Evolutionary conservation across 768 basidiomycete genomes (phyloP).

Genomic region (Russula lepida): DNA sequence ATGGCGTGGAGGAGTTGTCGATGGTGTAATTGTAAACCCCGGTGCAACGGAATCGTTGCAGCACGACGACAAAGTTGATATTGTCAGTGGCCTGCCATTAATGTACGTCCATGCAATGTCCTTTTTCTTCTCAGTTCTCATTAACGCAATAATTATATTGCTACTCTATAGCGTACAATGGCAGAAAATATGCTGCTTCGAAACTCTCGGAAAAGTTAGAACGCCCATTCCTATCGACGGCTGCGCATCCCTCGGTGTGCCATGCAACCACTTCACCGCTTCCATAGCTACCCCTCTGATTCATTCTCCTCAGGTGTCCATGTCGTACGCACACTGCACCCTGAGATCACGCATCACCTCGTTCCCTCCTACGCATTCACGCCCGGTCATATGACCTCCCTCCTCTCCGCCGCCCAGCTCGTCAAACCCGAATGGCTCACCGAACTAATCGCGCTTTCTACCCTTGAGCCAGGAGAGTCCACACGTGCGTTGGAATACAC

Average conservation of each 20-base stretch:
- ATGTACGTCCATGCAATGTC: slow-evolving; percentile 34
- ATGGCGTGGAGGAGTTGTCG: slow-evolving; percentile 28
- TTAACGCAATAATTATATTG: slow-evolving; percentile 3
- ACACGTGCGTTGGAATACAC: slow-evolving; percentile 40
- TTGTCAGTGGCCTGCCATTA: slow-evolving; percentile 37
- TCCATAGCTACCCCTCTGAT: neutral
- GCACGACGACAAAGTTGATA: slow-evolving; percentile 45
- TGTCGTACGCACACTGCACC: slow-evolving; percentile 36
- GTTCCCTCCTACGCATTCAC: slow-evolving; percentile 42
- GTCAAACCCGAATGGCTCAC: slow-evolving; percentile 62
- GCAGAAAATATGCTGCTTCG: slow-evolving; percentile 23
- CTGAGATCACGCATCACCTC: slow-evolving; percentile 58
- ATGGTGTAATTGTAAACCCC: slow-evolving; percentile 30
- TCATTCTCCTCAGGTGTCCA: slow-evolving; percentile 41
- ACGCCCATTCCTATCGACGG: slow-evolving; percentile 22
- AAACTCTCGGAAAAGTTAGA: slow-evolving; percentile 23
- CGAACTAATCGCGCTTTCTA: slow-evolving; percentile 49
- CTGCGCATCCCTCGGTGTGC: slow-evolving; percentile 43
- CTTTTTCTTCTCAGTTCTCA: neutral
- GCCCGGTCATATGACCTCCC: slow-evolving; percentile 44
- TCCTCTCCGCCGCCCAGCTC: slow-evolving; percentile 49
- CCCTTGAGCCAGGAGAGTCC: slow-evolving; percentile 28
- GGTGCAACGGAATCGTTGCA: slow-evolving; percentile 35
- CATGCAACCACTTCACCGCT: neutral
- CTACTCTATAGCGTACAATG: slow-evolving; percentile 23